Base-by-base conservation (phyloP, 306 rosid genomes). In the Rosa lucieae region DNA sequence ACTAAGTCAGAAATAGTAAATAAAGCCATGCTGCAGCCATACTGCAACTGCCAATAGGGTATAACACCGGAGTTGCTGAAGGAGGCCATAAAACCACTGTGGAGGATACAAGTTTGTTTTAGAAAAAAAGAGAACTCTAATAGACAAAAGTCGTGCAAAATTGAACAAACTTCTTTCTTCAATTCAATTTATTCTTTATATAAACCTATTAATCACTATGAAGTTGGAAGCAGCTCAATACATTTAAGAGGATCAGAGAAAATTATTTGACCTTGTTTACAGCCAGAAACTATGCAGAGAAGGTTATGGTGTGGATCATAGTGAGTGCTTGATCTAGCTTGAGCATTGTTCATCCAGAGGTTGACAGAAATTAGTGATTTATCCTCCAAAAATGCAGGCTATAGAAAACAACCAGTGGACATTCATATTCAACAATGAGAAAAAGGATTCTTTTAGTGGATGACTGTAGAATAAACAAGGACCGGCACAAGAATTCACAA, bases 41-140 rank as follows among this genome's bases (percentile, higher is more conserved):
- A 26, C 0, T 26, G 29, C 29, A 26, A 26, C 29, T 26, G 29
- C 29, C 29, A 26, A 26, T 26, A 26, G 29, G 1, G 77, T 91
- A 95, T 59, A 93, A 78, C 74, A 80, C 79, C 42, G 97, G 88
- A 89, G 92, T 85, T 37, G 99, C 94, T 79, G 94, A 93, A 82
- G 98, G 98, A 86, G 99, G 98, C 98, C 97, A 95, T 79, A 95
- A 84, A 75, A 86, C 77, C 75, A 95, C 99, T 95, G 92, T 83
- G 66, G 73, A 80, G 49, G 61, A 89, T 52, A 71, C 26, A 48
- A 59, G 66, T 78, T 77, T 62, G 70, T 85, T 21, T 52, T 6
- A 42, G 56, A 52, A 15, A 44, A 8, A 46, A 43, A 0, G n/a
- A 35, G 6, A 35, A 17, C 29, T 3, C 2, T 6, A 17, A 26